These are phyloP conservation scores for Chlamydomonas sp. DNA, from an alignment of 139 green algal genomes.

Conservation along the genomic window DNA sequence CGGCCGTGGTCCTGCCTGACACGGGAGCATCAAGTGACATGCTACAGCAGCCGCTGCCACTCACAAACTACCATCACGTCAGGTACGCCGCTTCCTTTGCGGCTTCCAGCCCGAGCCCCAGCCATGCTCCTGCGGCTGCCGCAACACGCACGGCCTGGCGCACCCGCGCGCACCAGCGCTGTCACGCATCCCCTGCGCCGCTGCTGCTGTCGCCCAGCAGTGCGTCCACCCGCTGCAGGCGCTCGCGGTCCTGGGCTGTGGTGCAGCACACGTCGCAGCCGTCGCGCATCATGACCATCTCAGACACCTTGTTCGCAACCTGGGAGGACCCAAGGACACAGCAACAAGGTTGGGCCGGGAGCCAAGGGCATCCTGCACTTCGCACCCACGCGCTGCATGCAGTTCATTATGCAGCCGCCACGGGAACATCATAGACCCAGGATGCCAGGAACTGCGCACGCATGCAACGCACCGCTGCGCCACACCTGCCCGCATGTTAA, in stretches of 20 bases:
- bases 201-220: constrained; percentile 4
- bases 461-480: too few relatives aligned
- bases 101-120: too few relatives aligned
- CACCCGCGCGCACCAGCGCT: not conserved
- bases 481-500: too few relatives aligned
- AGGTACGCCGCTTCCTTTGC: too few relatives aligned
- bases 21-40: not conserved
- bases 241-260: not conserved
- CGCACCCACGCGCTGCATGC: too few relatives aligned
- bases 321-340: constrained; percentile 8
- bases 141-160: not conserved
- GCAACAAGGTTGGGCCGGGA: not conserved
- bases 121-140: not conserved
- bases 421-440: too few relatives aligned
- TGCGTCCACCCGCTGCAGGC: constrained; percentile 14
- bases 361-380: not conserved
- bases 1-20: too few relatives aligned
- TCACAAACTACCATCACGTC: not conserved
- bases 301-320: constrained; percentile 11
- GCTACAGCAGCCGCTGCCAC: not conserved
- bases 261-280: constrained; percentile 49
- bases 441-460: too few relatives aligned
- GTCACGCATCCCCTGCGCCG: not conserved
- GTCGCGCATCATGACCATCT: constrained; percentile 33
- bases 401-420: too few relatives aligned